These are phyloP conservation scores for Penicillium goetzii DNA, from an alignment of 495 filamentous ascomycete species.

Conservation along the genomic window DNA sequence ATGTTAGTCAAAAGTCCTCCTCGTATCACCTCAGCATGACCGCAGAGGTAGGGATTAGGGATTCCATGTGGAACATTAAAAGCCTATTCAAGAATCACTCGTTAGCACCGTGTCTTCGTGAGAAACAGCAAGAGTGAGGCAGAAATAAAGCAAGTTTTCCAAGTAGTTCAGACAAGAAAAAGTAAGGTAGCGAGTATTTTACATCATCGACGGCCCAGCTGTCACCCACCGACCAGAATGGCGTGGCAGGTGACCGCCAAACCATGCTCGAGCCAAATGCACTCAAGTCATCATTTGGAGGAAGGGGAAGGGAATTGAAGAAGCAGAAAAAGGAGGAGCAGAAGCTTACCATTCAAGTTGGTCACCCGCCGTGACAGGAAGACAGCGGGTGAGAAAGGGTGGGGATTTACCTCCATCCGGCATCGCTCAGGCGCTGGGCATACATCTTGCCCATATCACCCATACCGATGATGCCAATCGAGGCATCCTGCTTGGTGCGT, in stretches of 20 bases:
- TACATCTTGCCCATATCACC: conserved; percentile 99
- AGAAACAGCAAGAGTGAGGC: conserved; percentile 15
- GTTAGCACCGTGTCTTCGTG: conserved; percentile 14
- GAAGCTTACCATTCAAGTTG: conserved; percentile 38
- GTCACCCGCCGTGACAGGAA: conserved; percentile 13
- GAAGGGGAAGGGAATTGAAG: conserved; percentile 23
- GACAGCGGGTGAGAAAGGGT: conserved; percentile 18
- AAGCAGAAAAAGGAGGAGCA: conserved; percentile 18
- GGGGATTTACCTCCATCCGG: conserved; percentile 87
- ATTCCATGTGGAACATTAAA: not conserved
- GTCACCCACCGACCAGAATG: conserved; percentile 57
- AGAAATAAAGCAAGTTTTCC: conserved; percentile 7
- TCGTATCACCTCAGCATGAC: not conserved
- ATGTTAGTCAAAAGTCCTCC: conserved; percentile 37
- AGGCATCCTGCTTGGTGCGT: conserved; percentile 63
- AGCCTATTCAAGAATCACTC: conserved; percentile 6
- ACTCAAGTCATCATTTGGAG: conserved; percentile 95
- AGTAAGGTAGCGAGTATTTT: conserved; percentile 95
- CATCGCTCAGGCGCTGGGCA: conserved; percentile 78
- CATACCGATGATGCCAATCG: conserved; percentile 95
- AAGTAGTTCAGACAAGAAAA: conserved; percentile 75
- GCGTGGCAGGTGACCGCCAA: conserved; percentile 40
- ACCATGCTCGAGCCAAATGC: conserved; percentile 99
- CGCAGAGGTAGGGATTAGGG: not conserved
- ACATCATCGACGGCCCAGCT: conserved; percentile 81